A percentile compares a stretch with the other conserved stretches of the same genome.
Conservation (phyloP, 495 filamentous ascomycete genomes). For the Chaetomidium leptoderma region DNA sequence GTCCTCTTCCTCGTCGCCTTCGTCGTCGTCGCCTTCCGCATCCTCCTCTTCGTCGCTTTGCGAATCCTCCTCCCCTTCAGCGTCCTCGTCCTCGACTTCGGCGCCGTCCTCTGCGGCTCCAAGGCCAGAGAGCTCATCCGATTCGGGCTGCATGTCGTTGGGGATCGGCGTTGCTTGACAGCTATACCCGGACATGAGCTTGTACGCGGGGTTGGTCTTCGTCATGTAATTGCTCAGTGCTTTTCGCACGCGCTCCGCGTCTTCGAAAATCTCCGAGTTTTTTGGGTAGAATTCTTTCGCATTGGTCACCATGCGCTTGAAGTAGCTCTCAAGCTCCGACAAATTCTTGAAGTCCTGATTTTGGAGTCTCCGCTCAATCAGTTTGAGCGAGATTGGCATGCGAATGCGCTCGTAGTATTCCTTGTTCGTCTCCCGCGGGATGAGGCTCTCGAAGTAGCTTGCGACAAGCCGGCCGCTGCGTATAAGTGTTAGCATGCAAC, state of each 20-base stretch:
- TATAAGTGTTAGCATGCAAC: constrained; percentile 17
- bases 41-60: constrained; percentile 27
- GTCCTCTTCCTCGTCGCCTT: constrained; percentile 33
- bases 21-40: constrained; percentile 31
- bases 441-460: constrained; percentile 65
- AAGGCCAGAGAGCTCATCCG: constrained; percentile 22
- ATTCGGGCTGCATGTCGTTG: constrained; percentile 34
- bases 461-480: constrained; percentile 62
- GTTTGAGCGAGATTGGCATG: constrained; percentile 70
- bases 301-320: constrained; percentile 73
- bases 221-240: constrained; percentile 70
- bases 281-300: constrained; percentile 69
- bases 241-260: constrained; percentile 73
- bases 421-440: constrained; percentile 56
- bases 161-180: constrained; percentile 60
- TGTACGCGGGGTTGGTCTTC: constrained; percentile 69
- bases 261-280: constrained; percentile 60
- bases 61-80: constrained; percentile 29
- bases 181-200: constrained; percentile 50
- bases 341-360: constrained; percentile 58
- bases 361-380: constrained; percentile 65
- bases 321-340: constrained; percentile 62
- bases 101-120: background rate
- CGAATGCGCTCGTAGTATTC: constrained; percentile 70
- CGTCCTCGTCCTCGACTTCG: constrained; percentile 23